These are phyloP conservation scores for Potentilla sterilis DNA, from an alignment of 306 rosid genomes.

Conservation along the genomic window DNA sequence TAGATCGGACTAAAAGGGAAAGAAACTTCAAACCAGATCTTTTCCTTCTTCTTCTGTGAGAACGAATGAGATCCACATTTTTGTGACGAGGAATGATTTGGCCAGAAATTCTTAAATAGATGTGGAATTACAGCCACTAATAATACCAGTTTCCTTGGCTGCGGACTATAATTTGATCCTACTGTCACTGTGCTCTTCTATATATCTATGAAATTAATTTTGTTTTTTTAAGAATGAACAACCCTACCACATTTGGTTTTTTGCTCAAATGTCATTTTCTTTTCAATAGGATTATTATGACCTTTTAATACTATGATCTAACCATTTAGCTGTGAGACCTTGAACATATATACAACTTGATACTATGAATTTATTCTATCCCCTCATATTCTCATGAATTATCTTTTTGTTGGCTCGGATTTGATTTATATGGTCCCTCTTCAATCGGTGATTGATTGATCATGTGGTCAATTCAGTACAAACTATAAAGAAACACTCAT, in stretches of 20 bases:
- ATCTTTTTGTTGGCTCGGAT: too few relatives aligned
- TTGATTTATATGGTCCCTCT: too few relatives aligned
- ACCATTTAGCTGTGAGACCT: neutral
- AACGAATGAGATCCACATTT: neutral
- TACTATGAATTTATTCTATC: neutral
- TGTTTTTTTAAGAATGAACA: neutral
- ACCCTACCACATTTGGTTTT: neutral
- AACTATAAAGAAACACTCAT: neutral
- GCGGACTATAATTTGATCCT: neutral
- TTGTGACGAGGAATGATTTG: neutral
- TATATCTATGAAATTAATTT: neutral
- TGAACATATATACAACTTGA: neutral
- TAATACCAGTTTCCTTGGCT: neutral
- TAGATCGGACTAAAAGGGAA: neutral
- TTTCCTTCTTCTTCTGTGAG: neutral
- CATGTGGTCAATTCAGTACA: neutral
- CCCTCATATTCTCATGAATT: neutral
- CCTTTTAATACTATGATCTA: neutral
- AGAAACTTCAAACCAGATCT: neutral
- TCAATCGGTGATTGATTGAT: too few relatives aligned
- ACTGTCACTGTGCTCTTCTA: neutral
- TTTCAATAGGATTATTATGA: neutral
- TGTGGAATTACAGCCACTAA: neutral
- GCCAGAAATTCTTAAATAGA: neutral
- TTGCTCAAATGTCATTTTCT: neutral